Evolutionary conservation across 331 rosid species (phyloP).

Genomic region (Phaseolus coccineus): DNA sequence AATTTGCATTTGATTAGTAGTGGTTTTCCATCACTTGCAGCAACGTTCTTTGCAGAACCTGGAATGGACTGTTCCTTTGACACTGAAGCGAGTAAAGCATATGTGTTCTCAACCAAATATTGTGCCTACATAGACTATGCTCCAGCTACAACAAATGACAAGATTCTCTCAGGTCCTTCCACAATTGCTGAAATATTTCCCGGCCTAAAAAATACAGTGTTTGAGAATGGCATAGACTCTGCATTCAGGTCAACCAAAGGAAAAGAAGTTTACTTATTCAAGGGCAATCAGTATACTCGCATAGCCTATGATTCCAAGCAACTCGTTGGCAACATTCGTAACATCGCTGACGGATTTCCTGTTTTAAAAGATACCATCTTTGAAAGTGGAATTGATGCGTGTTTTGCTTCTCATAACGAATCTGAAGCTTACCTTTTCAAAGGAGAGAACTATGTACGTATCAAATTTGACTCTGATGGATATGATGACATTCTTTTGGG

Average conservation of each 20-base stretch:
- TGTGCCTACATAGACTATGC: slow-evolving; percentile 33
- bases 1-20: background rate
- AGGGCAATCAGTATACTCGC: background rate
- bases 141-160: background rate
- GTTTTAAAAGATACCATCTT: background rate
- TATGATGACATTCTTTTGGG: background rate
- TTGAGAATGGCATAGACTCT: too few species aligned
- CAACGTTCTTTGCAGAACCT: too few species aligned
- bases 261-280: slow-evolving; percentile 17
- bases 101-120: background rate
- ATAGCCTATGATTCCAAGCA: background rate
- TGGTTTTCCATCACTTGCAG: too few species aligned
- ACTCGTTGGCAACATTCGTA: background rate
- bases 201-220: background rate
- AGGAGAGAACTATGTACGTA: background rate
- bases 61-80: too few species aligned
- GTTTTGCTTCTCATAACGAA: background rate
- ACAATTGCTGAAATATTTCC: slow-evolving; percentile 10
- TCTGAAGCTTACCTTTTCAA: slow-evolving; percentile 24
- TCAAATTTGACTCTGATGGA: background rate
- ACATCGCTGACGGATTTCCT: background rate
- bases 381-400: background rate
- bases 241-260: background rate
- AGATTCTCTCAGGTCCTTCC: slow-evolving; percentile 11
- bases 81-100: too few species aligned